Evolutionary conservation across 768 basidiomycete genomes (phyloP).

Genomic region (Tulasnella calospora): DNA sequence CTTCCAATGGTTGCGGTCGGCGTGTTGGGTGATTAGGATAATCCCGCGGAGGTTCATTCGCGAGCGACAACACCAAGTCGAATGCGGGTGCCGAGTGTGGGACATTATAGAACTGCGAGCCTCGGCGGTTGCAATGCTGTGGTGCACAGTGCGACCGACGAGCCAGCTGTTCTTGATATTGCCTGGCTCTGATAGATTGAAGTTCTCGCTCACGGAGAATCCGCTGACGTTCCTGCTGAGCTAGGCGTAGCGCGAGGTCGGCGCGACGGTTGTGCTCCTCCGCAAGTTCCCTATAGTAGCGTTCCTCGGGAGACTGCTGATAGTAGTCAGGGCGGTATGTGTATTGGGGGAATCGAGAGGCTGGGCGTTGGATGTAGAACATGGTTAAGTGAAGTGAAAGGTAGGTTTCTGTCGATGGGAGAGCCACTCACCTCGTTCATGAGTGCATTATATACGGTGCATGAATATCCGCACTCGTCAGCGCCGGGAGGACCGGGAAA

Average conservation of each 20-base stretch:
- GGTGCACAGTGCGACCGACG: background rate
- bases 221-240: conserved; percentile 1
- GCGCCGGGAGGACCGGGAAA: background rate
- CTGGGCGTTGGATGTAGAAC: background rate
- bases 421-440: background rate
- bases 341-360: background rate
- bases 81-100: background rate
- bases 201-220: background rate
- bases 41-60: background rate
- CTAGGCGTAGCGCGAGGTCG: background rate
- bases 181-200: background rate
- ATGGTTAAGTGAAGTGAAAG: background rate
- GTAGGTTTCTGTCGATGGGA: background rate
- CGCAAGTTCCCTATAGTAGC: background rate
- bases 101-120: background rate
- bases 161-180: background rate
- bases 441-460: background rate
- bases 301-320: background rate
- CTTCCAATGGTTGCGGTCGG: background rate
- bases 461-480: background rate
- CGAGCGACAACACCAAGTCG: background rate
- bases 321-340: background rate
- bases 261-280: conserved; percentile 9
- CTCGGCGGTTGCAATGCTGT: background rate
- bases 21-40: background rate